Evolutionary conservation across 2,329 filamentous ascomycete species (phyloP).

Genomic region (Xylogone sp.): DNA sequence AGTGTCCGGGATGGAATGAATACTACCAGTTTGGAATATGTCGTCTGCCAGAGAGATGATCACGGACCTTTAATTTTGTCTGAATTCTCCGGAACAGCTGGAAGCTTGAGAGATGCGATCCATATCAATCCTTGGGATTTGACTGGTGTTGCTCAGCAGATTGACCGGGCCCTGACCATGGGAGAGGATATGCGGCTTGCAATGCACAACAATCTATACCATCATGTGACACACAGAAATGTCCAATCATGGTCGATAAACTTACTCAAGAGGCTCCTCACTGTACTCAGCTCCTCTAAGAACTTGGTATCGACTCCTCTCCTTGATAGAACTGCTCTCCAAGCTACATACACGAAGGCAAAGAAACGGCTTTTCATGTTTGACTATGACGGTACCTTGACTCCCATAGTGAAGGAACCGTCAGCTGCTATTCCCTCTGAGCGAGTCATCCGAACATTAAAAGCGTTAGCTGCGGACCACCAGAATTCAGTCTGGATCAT

Average conservation of each 20-base stretch:
- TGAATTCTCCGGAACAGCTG: constrained; percentile 92
- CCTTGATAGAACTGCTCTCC: constrained; percentile 69
- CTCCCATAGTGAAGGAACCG: constrained; percentile 90
- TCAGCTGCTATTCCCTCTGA: constrained; percentile 84
- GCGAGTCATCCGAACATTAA: constrained; percentile 74
- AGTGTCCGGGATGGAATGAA: constrained; percentile 98
- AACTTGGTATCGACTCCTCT: constrained; percentile 74
- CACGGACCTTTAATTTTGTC: constrained; percentile 89
- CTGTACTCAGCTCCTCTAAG: constrained; percentile 73
- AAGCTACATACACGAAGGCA: constrained; percentile 70
- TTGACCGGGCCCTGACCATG: constrained; percentile 80
- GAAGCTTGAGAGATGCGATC: constrained; percentile 78
- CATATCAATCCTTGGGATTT: constrained; percentile 98
- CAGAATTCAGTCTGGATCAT: constrained; percentile 97
- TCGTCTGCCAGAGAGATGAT: constrained; percentile 84
- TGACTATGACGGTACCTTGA: constrained; percentile 96
- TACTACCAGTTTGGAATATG: constrained; percentile 91
- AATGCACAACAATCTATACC: constrained; percentile 73
- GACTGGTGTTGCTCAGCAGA: constrained; percentile 75
- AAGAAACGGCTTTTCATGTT: constrained; percentile 92
- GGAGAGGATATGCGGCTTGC: constrained; percentile 57
- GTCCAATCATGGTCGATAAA: constrained; percentile 82
- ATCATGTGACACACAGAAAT: constrained; percentile 80
- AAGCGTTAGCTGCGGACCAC: constrained; percentile 73
- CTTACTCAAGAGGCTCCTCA: constrained; percentile 74